A percentile compares a stretch with the other conserved stretches of the same genome.
Evolutionary conservation across 108 stramenopile genomes (phyloP).

Genomic region (Craspedostauros australis): DNA sequence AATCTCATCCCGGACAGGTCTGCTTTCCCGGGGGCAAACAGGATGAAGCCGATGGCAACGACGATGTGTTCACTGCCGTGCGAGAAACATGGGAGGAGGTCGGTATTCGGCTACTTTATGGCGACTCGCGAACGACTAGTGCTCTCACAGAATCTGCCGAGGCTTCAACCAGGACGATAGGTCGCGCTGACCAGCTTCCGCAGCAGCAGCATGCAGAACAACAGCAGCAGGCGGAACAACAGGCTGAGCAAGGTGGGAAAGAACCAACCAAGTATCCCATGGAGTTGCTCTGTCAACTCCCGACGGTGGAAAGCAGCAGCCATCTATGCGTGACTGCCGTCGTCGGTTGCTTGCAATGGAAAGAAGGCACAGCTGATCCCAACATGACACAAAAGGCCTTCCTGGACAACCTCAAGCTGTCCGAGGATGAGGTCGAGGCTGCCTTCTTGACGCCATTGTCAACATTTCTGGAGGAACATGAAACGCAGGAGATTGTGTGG

Average conservation of each 20-base stretch:
- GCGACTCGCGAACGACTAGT: not conserved
- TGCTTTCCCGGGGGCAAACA: slow-evolving; percentile 71
- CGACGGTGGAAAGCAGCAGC: slow-evolving; percentile 36
- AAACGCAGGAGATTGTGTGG: slow-evolving; percentile 27
- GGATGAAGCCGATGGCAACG: slow-evolving; percentile 43
- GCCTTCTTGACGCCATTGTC: slow-evolving; percentile 57
- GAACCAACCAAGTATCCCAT: not conserved
- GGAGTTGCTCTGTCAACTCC: slow-evolving; percentile 29
- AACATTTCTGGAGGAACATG: slow-evolving; percentile 22
- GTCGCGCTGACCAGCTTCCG: not conserved
- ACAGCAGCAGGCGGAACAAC: not conserved
- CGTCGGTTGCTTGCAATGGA: slow-evolving; percentile 22
- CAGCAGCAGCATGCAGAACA: not conserved
- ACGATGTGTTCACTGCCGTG: slow-evolving; percentile 54
- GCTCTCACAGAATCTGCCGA: not conserved
- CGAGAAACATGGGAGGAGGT: slow-evolving; percentile 68
- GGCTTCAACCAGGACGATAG: too few species aligned
- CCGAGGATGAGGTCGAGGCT: slow-evolving; percentile 65
- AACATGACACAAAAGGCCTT: not conserved
- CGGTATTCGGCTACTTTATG: slow-evolving; percentile 30
- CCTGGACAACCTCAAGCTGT: slow-evolving; percentile 16
- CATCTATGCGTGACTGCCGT: slow-evolving; percentile 63
- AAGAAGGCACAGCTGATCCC: not conserved
- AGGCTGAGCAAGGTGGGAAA: not conserved
- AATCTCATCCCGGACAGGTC: slow-evolving; percentile 63